Base-by-base conservation (phyloP, 2,329 filamentous ascomycete genomes). In the Nothophoma quercina region DNA sequence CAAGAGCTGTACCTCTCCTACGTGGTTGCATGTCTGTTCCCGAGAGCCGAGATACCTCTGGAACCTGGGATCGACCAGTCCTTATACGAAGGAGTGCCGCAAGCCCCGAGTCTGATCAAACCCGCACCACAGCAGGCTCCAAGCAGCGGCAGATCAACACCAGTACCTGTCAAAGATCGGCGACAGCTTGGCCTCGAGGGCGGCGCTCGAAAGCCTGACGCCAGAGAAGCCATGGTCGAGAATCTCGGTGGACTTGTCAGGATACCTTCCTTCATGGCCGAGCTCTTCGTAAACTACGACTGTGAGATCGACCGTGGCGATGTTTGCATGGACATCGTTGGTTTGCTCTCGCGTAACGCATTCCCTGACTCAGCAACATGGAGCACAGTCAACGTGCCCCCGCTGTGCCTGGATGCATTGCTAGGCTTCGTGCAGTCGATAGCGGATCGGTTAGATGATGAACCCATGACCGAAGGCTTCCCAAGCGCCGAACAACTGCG, bases 311-410 rank as follows among this genome's bases (percentile, higher is more conserved):
- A 99, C 69, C 85, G 93, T 41, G 88, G 88, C 43, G 95, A 99
- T 76, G 78, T 99, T 5, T 99, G 95, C 68, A 90, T 96, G 77
- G 96, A 99, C 69, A 89, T 98, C 84, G 86, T 99, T 55, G 93
- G 95, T 0, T 82, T 99, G 26, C 79, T 99, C 13, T 93, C 95
- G 16, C 85, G 95, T 52, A 99, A 97, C 72, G 95, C 95, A 2
- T 89, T 99, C 60, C 96, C 95, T 0, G 95, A 99, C 72, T 96
- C 95, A 7, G 95, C 93, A 5, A 97, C 93, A 5, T 99, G 95
- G 95, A 99, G 96, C 73, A 99, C 95, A 9, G 97, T 93, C 5
- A 99, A 96, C 70, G 96, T 99, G 1, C 95, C 95, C 13, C 95
- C 95, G 0, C 79, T 99, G 2, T 99, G 95, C 67, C 81, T 99